These are phyloP conservation scores for Leccinellum luteum DNA, from an alignment of 768 basidiomycete species.

Conservation along the genomic window DNA sequence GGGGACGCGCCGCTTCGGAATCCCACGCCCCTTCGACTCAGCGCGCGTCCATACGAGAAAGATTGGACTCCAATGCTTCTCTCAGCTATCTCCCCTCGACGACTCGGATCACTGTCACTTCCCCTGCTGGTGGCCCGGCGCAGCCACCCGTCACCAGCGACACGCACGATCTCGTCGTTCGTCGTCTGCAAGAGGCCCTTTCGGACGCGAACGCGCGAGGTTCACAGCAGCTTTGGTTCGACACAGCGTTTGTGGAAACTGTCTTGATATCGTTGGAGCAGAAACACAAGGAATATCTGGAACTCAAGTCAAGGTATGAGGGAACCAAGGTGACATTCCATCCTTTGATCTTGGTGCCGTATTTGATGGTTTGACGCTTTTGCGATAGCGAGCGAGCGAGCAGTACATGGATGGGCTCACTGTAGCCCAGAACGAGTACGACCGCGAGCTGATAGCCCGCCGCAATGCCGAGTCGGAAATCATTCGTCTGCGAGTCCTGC, in stretches of 20 bases:
- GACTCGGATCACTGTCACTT: constrained; percentile 45
- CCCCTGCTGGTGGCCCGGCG: constrained; percentile 34
- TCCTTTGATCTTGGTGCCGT: neutral
- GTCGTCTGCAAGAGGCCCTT: constrained; percentile 60
- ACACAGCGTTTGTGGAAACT: constrained; percentile 68
- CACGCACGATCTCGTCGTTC: constrained; percentile 44
- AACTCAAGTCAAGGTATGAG: constrained; percentile 76
- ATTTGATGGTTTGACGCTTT: neutral
- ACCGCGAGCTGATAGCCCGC: constrained; percentile 82
- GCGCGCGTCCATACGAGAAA: constrained; percentile 14
- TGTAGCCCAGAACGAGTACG: constrained; percentile 93
- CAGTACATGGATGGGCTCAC: constrained; percentile 90
- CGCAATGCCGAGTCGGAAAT: constrained; percentile 93
- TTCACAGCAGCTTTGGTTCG: constrained; percentile 62
- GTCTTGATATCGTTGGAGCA: constrained; percentile 67
- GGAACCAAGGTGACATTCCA: constrained; percentile 73
- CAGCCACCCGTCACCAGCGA: constrained; percentile 31
- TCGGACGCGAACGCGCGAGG: constrained; percentile 58
- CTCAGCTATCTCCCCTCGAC: constrained; percentile 15
- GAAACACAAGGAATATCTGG: constrained; percentile 54
- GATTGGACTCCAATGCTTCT: constrained; percentile 26
- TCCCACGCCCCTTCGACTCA: constrained; percentile 21
- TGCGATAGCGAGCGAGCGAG: constrained; percentile 76
- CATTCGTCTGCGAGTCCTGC: constrained; percentile 73
- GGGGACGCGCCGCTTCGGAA: constrained; percentile 33